Evolutionary conservation across 1,284 basidiomycete species (phyloP), one percentile per base, ranked within the genome.

Genomic region (Ganoderma resinaceum): DNA sequence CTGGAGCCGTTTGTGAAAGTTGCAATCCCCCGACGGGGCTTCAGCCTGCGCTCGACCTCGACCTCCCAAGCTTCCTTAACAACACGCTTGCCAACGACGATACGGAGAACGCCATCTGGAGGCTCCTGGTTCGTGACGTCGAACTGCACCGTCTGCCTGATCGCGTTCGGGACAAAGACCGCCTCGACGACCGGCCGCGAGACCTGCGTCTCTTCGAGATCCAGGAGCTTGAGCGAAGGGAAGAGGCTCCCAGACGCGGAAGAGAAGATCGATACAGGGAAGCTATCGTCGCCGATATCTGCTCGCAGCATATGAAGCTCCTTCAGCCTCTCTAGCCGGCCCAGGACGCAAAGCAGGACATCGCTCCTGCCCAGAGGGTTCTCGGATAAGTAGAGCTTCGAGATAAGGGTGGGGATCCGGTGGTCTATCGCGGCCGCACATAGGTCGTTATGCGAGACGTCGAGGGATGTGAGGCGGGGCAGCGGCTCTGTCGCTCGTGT

Each of bases 1-100:
- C 4, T 49, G 6, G 31, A 55, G 0, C 62, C 46, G 35, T 68
- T 72, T 11, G 61, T 62, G 8, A 55, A 67, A 8, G 33, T 8
- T 33, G 33, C 9, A 11, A 9, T 29, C 0, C 66, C 66, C 3
- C 74, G 71, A 12, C 76, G 73, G 18, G 75, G 66, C 69, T 84
- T 86, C 20, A 82, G 76, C 65, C 85, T 83, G 53, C 83, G 81
- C 72, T 94, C 92, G 12, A 88, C 82, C 76, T 92, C 91, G 23
- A 94, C 74, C 77, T 94, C 92, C 92, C 92, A 94, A 38, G 86
- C 78, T 78, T 94, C 92, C 74, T 87, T 89, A 63, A 91, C 74
- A 26, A 92, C 80, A 72, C 83, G 85, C 79, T 91, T 92, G 11
- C 92, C 92, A 2, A 92, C 82, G n/a, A 88, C 80, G 26, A 94